Evolutionary conservation across 352 stramenopile genomes (phyloP), one percentile per base, ranked within the genome.

Genomic region (Bremia lactucae): DNA sequence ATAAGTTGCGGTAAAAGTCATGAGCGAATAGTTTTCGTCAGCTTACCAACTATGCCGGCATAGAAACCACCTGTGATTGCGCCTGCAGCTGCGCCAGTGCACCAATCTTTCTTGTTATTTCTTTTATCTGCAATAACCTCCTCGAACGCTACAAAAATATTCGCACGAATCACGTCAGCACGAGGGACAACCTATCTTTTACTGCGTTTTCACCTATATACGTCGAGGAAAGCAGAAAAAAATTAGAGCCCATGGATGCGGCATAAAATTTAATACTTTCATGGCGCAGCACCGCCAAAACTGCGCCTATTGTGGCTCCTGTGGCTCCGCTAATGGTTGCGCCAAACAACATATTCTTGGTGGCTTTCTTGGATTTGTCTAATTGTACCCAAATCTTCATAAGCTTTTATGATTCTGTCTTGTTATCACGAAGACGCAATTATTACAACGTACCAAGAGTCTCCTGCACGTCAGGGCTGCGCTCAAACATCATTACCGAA

Each of bases 211-310:
- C 28, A 87, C 77, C 68, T 31, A 89, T 87, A 52, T 85, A 92
- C n/a, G 80, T 87, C n/a, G 77, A 77, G 2, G 72, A 82, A 4
- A 87, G 41, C 31, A 92, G 45, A 48, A 88, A 87, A 34, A 92
- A 89, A 52, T 89, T 92, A 52, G 77, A 72, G 5, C 74, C 77
- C 70, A 92, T 87, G 16, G 77, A 87, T 8, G 80, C 72, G 13
- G 80, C 55, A 49, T 87, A 92, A 40, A 92, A 92, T 46, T 64
- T 68, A 38, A 86, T 61, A 40, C 68, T 88, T 28, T 92, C 72
- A 26, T 86, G 83, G 31, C 80, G 74, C 20, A 86, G 36, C 15
- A 68, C 65, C 1, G 80, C 80, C 14, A 92, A 58, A 18, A 67
- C 60, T 4, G 59, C 72, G 19, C 80, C 80, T 45, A 64, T 68